phyloP scores from a whole-genome alignment of 2,329 filamentous ascomycete genomes.

The Tolypocladium paradoxum region DNA sequence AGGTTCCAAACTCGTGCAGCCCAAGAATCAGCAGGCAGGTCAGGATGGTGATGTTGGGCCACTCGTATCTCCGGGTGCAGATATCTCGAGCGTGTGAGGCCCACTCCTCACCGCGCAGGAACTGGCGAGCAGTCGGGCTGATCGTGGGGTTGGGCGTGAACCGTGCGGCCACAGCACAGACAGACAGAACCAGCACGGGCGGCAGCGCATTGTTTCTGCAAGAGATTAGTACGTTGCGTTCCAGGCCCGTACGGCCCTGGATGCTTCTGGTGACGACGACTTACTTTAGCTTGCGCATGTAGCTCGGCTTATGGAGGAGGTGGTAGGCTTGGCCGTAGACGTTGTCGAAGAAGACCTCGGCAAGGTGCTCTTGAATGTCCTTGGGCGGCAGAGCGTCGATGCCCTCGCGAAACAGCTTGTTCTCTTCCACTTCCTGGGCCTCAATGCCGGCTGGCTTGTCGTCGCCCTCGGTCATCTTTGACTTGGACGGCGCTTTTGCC shows the following conservation, averaged over 20 bases:
- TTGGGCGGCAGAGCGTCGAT: constrained; percentile 70
- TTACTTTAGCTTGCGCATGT: constrained; percentile 74
- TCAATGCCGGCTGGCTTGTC: constrained; percentile 37
- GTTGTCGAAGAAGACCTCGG: constrained; percentile 91
- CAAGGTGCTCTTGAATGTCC: constrained; percentile 85
- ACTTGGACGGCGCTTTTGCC: constrained; percentile 51
- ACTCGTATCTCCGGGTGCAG: constrained; percentile 77
- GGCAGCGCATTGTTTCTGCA: constrained; percentile 50
- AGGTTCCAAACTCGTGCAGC: constrained; percentile 92
- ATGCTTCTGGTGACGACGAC: constrained; percentile 15
- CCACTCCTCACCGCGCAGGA: constrained; percentile 85
- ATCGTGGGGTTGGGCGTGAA: constrained; percentile 85
- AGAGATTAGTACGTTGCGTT: background rate
- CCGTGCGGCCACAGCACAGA: constrained; percentile 89
- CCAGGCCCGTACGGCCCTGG: background rate
- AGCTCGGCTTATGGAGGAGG: constrained; percentile 90
- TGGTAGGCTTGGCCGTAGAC: constrained; percentile 94
- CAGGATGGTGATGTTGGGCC: constrained; percentile 90
- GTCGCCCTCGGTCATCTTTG: constrained; percentile 32
- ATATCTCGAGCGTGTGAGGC: constrained; percentile 80
- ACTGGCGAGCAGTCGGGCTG: constrained; percentile 59
- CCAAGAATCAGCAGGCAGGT: constrained; percentile 83
- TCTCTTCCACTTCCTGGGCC: constrained; percentile 60
- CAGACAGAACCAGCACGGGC: constrained; percentile 82
- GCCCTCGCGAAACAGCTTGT: constrained; percentile 69